Base-by-base conservation (phyloP, 805 yeast genomes). In the Kuraishia borneana region DNA sequence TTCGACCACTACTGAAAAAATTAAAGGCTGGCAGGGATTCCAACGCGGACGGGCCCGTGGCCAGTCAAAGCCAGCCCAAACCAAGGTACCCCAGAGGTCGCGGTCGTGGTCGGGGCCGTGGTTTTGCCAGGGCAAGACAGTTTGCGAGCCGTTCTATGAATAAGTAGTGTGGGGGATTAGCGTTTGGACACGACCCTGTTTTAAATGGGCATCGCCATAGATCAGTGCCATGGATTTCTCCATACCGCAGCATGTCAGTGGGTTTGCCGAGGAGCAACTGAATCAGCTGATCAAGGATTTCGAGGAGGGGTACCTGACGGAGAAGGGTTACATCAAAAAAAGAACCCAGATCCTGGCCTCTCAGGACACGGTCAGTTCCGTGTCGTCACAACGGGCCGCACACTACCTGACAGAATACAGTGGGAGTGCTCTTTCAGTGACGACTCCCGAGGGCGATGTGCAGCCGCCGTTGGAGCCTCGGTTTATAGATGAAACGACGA, bases 251-350 rank as follows among this genome's bases (percentile, higher is more conserved):
- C 54, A 58, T 23, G 44, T 63, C 27, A 60, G 70, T 2, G 48
- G 51, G 1, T 50, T 42, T 4, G 35, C 60, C 1, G 65, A 56
- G 34, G 49, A 50, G 22, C 54, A 56, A 40, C 53, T 76, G 16
- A 47, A 51, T 20, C 63, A 59, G 26, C 56, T 76, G 20, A 60
- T 62, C 10, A 46, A 55, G 7, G 83, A 76, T 40, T 73, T 60
- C 40, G 62, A 64, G 42, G 87, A 81, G 23, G 89, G 85, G 2
- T 77, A 76, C 38, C 58, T 82, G 36, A 81, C 92, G 0, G 77
- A 68, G 31, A 82, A 80, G 48, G 89, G 92, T 2, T 82, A 76
- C 48, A 59, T 63, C 29, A 77, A 70, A 43, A 78, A 75, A 40
- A 56, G 83, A 39, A 65, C 59, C 29, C 58, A 50, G 40, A 46